Percentiles rank a stretch among this genome's conserved stretches.
Conservation (phyloP, 768 basidiomycete genomes). For the Gloeopeniophorella convolvens region DNA sequence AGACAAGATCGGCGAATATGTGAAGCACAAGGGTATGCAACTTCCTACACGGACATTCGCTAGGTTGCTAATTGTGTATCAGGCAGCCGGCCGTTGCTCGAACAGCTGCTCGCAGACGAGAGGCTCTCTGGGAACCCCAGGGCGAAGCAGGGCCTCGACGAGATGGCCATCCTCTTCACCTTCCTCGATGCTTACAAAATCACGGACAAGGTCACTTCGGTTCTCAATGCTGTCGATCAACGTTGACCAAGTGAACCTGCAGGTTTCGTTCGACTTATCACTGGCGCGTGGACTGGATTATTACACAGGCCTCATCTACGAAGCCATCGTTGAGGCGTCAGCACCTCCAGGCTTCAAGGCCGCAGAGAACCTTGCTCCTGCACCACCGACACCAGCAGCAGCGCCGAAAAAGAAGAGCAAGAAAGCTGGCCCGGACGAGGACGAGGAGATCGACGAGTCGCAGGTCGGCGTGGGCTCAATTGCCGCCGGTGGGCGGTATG, state of each 20-base stretch:
- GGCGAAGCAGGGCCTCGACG: constrained; percentile 76
- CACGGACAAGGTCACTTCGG: constrained; percentile 58
- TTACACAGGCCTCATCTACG: constrained; percentile 98
- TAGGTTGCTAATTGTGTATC: neutral
- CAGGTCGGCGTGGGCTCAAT: constrained; percentile 97
- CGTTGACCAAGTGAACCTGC: neutral
- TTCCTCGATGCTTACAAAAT: constrained; percentile 79
- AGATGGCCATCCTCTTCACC: constrained; percentile 81
- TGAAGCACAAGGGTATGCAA: constrained; percentile 81
- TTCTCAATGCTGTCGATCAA: neutral
- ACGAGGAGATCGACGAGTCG: constrained; percentile 88
- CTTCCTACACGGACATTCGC: neutral
- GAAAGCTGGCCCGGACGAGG: constrained; percentile 46
- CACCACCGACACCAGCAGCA: constrained; percentile 28
- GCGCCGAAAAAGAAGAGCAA: constrained; percentile 37
- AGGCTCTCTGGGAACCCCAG: constrained; percentile 59
- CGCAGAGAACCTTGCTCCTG: constrained; percentile 35
- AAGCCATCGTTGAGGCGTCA: constrained; percentile 89
- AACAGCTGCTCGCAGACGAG: constrained; percentile 57
- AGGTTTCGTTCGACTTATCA: constrained; percentile 96
- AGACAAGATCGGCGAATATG: constrained; percentile 95
- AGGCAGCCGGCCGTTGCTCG: constrained; percentile 79
- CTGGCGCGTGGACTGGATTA: constrained; percentile 98
- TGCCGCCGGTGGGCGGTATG: constrained; percentile 97
- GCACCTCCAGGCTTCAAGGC: constrained; percentile 79